Base-by-base conservation (phyloP, 2,329 filamentous ascomycete genomes). In the Hypoxylon rubiginosum region DNA sequence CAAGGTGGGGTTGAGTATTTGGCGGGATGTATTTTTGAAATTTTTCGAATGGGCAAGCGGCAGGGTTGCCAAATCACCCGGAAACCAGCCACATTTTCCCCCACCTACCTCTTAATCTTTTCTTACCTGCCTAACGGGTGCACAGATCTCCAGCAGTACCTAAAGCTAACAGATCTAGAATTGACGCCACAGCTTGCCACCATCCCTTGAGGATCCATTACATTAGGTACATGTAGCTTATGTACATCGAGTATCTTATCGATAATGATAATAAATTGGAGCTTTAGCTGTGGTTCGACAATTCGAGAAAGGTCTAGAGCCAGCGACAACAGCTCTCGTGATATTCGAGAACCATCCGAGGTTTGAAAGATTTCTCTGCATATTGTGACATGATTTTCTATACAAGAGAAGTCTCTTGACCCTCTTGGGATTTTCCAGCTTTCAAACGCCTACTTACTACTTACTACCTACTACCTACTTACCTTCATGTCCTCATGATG, bases 301-400 rank as follows among this genome's bases (percentile, higher is more conserved):
- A 48, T 75, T 74, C 74, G 62, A 75, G 74, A 75, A 75, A 68
- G 70, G 66, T 75, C 74, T 70, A 69, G 71, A 71, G 63, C 58
- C 41, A 34, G 48, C 66, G 34, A 65, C 55, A 58, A 34, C 17
- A 46, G 58, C 61, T 67, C 58, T 68, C 62, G 50, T 67, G 58
- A 67, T 63, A 63, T 61, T 60, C 55, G 41, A 63, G 53, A 59
- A 62, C 61, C 58, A 13, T 55, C 45, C 51, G 30, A 56, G 62
- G 51, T 64, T 52, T 21, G 39, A 55, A n/a, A n/a, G 17, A 50
- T 61, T 56, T 41, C 46, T 52, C n/a, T 63, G 34, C 54, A 45
- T 43, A 54, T 64, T 55, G 57, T 67, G 49, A 59, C 64, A 62
- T 57, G 36, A 17, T 64, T 58, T 55, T 43, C 24, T 13, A 48